Percentiles rank a stretch among this genome's conserved stretches.
Evolutionary conservation across 2,329 filamentous ascomycete genomes (phyloP).

Genomic region (Diplocarpon rosae): DNA sequence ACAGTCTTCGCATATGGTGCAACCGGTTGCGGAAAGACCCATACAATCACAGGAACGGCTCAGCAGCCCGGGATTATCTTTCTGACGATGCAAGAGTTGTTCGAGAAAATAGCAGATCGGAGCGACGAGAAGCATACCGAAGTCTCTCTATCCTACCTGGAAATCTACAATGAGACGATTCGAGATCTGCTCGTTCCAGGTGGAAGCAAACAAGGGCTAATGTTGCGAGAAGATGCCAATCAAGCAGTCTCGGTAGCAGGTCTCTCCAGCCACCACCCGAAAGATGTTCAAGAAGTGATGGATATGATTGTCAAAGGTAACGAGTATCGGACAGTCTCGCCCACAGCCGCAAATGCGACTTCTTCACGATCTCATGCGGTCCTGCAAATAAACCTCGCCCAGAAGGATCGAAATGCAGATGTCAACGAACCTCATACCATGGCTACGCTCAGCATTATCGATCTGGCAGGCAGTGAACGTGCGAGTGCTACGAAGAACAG

Average conservation of each 20-base stretch:
- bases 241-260: constrained; percentile 86
- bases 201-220: constrained; percentile 67
- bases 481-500: constrained; percentile 95
- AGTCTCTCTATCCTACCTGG: constrained; percentile 84
- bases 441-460: constrained; percentile 96
- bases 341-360: constrained; percentile 93
- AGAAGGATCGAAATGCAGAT: constrained; percentile 85
- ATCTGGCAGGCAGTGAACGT: constrained; percentile 89
- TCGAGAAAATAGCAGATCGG: constrained; percentile 86
- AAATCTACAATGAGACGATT: constrained; percentile 99
- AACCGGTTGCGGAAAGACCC: constrained; percentile 95
- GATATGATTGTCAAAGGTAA: constrained; percentile 97
- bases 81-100: constrained; percentile 96
- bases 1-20: constrained; percentile 98
- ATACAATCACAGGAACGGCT: constrained; percentile 87
- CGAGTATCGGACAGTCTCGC: constrained; percentile 87
- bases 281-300: constrained; percentile 94
- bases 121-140: constrained; percentile 82
- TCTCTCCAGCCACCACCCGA: constrained; percentile 81
- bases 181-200: constrained; percentile 84
- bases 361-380: constrained; percentile 96
- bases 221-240: constrained; percentile 89
- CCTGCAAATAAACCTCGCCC: constrained; percentile 89
- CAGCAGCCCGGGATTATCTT: constrained; percentile 97
- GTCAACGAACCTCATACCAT: constrained; percentile 94